Evolutionary conservation across 2,329 filamentous ascomycete species (phyloP).

Genomic region (Colletotrichum higginsianum): DNA sequence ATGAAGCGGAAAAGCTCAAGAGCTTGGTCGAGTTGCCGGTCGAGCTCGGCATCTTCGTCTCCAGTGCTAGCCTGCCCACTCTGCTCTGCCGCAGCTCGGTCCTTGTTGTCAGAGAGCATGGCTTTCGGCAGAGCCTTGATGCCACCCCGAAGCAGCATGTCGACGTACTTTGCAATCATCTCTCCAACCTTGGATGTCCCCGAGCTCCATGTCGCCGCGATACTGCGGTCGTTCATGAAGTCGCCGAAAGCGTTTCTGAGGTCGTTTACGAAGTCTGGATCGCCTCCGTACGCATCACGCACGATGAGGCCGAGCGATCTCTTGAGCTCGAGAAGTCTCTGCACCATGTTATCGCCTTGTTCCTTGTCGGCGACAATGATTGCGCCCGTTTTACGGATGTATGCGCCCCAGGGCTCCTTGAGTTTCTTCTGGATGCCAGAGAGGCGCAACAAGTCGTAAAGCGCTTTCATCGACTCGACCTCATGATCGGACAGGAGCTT

Average conservation of each 20-base stretch:
- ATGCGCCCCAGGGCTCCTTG: conserved; percentile 81
- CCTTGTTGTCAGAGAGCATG: conserved; percentile 74
- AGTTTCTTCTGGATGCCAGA: conserved; percentile 79
- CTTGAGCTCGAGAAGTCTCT: conserved; percentile 86
- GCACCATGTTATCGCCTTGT: conserved; percentile 87
- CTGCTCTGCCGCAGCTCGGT: conserved; percentile 70
- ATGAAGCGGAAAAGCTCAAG: conserved; percentile 97
- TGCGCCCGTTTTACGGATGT: conserved; percentile 83
- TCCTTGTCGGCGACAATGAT: conserved; percentile 85
- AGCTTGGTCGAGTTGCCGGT: conserved; percentile 91
- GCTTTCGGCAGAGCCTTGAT: conserved; percentile 84
- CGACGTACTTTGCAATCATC: conserved; percentile 98
- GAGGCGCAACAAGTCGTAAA: conserved; percentile 84
- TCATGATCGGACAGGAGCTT: conserved; percentile 81
- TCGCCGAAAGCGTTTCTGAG: conserved; percentile 88
- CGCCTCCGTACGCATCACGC: conserved; percentile 80
- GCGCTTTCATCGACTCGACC: conserved; percentile 77
- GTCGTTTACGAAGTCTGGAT: conserved; percentile 83
- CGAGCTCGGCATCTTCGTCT: conserved; percentile 93
- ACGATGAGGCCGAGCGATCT: conserved; percentile 83
- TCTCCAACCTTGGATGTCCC: conserved; percentile 96
- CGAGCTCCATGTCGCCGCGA: conserved; percentile 79
- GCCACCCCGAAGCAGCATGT: conserved; percentile 88
- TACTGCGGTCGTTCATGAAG: conserved; percentile 93
- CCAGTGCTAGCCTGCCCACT: conserved; percentile 77